Base-by-base conservation (phyloP, 306 rosid species). In the Trichosanthes truncata region DNA sequence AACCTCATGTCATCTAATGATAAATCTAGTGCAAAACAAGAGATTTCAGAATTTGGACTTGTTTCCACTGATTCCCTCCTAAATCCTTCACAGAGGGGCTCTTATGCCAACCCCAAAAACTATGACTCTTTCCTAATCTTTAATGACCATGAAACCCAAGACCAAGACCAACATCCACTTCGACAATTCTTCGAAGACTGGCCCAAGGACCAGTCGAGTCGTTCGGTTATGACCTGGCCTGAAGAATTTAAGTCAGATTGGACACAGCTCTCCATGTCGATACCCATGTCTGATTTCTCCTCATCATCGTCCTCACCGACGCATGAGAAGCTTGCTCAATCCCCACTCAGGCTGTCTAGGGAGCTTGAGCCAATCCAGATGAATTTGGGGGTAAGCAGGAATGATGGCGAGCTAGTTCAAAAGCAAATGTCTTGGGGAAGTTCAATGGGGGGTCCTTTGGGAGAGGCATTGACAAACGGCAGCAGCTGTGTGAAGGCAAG, bases 381-480 rank as follows among this genome's bases (percentile, higher is more conserved):
- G 86, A 73, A 73, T 73, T 72, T 72, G 23, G 77, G 82, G 60
- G 79, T 38, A 59, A 80, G 48, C 69, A 73, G 77, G 35, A 80
- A 80, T 20, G 48, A 46, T 17, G 51, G 60, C 1, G 80, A 84
- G 53, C 63, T 60, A 29, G 61, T 43, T 52, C 73, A 73, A 35
- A 62, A 78, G 79, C 81, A 77, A 80, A 48, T 71, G 74, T 31
- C 78, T 9, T 87, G 88, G 88, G 86, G 76, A 31, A 79, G 79
- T 78, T 82, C 88, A 40, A 63, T 87, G 80, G 91, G 89, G 15
- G 91, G 91, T 68, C 91, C 91, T 60, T 69, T 88, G 20, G 91
- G 91, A 26, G 91, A 88, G 82, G 91, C 81, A 7, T 83, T 88
- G 62, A 84, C 84, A 31, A 87, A 68, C 23, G 71, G 61, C 1